Percentiles rank a stretch among this genome's conserved stretches.
These are phyloP conservation scores for Exutisphaerella laricina DNA, from an alignment of 2,329 filamentous ascomycete genomes.

Conservation along the genomic window DNA sequence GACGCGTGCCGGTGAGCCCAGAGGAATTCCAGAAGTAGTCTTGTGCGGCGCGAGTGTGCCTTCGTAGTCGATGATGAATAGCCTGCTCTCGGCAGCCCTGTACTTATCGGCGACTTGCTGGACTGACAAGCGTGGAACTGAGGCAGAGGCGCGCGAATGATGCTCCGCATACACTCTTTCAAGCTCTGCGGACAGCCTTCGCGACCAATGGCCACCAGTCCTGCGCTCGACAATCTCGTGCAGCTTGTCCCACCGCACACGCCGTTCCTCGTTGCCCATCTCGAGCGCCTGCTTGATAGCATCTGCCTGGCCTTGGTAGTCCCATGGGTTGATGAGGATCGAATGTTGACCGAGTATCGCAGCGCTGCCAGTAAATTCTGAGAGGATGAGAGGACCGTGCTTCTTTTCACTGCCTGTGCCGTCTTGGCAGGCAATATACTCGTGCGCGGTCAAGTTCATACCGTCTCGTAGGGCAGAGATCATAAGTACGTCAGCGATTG, in stretches of 20 bases:
- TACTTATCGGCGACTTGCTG: conserved; percentile 62
- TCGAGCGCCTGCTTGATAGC: conserved; percentile 79
- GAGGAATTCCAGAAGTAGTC: conserved; percentile 74
- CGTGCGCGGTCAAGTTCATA: conserved; percentile 95
- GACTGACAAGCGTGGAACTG: conserved; percentile 77
- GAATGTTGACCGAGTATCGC: conserved; percentile 77
- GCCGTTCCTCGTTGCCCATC: conserved; percentile 70
- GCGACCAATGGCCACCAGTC: conserved; percentile 81
- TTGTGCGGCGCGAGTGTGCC: conserved; percentile 87
- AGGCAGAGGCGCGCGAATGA: conserved; percentile 74
- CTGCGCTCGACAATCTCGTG: conserved; percentile 70
- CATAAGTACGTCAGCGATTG: conserved; percentile 85
- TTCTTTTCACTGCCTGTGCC: conserved; percentile 71
- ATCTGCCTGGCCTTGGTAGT: conserved; percentile 72
- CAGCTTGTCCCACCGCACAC: conserved; percentile 66
- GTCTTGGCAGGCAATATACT: conserved; percentile 90
- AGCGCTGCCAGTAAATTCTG: conserved; percentile 90
- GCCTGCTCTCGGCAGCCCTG: conserved; percentile 56
- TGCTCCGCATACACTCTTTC: conserved; percentile 77
- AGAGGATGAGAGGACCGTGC: conserved; percentile 83
- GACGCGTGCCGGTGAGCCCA: conserved; percentile 79
- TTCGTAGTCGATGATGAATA: conserved; percentile 92
- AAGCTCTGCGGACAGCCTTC: conserved; percentile 65
- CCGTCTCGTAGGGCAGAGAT: conserved; percentile 93
- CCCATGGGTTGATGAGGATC: conserved; percentile 89